phyloP scores from a whole-genome alignment of 2,329 filamentous ascomycete species.

The Zymoseptoria ardabiliae region DNA sequence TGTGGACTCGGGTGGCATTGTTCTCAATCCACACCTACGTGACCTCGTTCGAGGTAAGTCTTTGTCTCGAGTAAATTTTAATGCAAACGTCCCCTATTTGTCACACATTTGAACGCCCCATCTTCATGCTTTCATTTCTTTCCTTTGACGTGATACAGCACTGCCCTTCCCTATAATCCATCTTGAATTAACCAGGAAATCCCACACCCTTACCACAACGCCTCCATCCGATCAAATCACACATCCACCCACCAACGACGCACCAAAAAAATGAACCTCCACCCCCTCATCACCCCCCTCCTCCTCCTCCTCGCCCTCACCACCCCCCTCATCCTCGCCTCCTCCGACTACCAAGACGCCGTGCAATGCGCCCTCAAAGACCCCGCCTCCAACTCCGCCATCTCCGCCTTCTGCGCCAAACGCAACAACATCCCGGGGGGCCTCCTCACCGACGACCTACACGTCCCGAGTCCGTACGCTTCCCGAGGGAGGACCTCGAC shows the following conservation, averaged over 20 bases:
- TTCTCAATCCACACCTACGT: neutral
- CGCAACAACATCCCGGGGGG: neutral
- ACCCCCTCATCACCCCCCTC: constrained; percentile 2
- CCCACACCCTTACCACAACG: too few relatives aligned
- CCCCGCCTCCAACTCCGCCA: constrained; percentile 15
- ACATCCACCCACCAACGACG: too few relatives aligned
- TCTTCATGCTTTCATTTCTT: neutral
- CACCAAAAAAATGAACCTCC: constrained; percentile 3
- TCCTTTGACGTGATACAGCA: neutral
- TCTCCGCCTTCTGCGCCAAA: constrained; percentile 18
- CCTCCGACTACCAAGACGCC: constrained; percentile 16
- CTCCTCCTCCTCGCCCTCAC: constrained; percentile 3
- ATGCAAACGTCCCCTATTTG: neutral
- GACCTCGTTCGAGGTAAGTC: neutral
- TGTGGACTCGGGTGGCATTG: neutral
- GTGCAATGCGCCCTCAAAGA: constrained; percentile 17
- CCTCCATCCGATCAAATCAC: too few relatives aligned
- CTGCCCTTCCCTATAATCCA: neutral
- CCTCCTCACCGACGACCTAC: constrained; percentile 11
- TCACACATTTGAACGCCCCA: neutral
- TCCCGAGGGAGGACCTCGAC: constrained; percentile 6
- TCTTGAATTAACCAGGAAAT: neutral
- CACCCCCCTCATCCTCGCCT: constrained; percentile 1
- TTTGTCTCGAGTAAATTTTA: neutral
- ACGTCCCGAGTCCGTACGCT: constrained; percentile 12